Conservation (phyloP, 768 basidiomycete species). For the Dacryopinax spathularia region DNA sequence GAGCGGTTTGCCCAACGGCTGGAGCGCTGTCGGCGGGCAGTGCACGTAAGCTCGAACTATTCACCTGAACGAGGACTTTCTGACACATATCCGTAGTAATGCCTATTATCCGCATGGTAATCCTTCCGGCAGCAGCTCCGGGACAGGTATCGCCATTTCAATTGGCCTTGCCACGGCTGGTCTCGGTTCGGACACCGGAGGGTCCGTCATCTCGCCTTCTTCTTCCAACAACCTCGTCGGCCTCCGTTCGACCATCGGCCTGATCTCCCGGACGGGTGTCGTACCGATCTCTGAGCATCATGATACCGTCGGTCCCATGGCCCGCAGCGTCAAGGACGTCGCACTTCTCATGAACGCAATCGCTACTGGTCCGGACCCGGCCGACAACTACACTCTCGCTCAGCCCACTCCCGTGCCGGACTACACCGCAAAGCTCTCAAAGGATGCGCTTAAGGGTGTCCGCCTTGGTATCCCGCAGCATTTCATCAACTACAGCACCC, state of each 20-base stretch:
- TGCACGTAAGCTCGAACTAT: not conserved
- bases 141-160: not conserved
- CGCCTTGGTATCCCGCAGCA: conserved; percentile 36
- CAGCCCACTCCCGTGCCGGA: conserved; percentile 40
- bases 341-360: not conserved
- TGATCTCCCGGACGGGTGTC: not conserved
- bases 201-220: conserved; percentile 4
- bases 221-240: not conserved
- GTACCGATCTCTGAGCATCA: conserved; percentile 1
- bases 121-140: not conserved
- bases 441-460: conserved; percentile 35
- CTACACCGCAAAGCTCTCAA: conserved; percentile 38
- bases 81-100: too few species aligned
- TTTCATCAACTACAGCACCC: conserved; percentile 19
- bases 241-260: conserved; percentile 10
- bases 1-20: not conserved
- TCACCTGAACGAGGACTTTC: not conserved
- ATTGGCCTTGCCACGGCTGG: not conserved
- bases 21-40: not conserved
- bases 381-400: conserved; percentile 29
- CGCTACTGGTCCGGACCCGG: not conserved
- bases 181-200: conserved; percentile 3
- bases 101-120: not conserved
- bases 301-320: conserved; percentile 3
- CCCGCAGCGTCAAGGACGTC: not conserved